Evolutionary conservation across 169 alveolate genomes (phyloP).

Genomic region (Plasmodium gaboni): DNA sequence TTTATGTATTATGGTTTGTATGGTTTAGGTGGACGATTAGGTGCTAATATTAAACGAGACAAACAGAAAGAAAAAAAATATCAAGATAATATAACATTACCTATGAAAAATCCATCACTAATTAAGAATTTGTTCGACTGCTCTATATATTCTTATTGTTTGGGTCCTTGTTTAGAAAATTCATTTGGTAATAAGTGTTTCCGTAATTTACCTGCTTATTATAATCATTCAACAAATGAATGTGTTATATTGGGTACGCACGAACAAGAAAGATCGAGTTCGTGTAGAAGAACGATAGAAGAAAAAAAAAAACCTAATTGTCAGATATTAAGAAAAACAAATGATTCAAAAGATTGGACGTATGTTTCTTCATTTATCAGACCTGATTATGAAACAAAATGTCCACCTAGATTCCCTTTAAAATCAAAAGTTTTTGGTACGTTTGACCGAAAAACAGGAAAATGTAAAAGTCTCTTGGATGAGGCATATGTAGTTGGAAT

Average conservation of each 20-base stretch:
- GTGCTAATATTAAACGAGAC: constrained; percentile 5
- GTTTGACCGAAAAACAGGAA: constrained; percentile 64
- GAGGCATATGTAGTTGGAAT: neutral
- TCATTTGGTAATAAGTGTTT: constrained; percentile 40
- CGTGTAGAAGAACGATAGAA: constrained; percentile 22
- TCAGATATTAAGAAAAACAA: constrained; percentile 32
- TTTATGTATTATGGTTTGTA: constrained; percentile 49
- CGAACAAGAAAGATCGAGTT: constrained; percentile 41
- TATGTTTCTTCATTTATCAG: constrained; percentile 65
- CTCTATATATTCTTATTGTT: constrained; percentile 57
- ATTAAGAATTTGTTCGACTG: constrained; percentile 60
- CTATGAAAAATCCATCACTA: constrained; percentile 50
- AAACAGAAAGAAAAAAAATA: constrained; percentile 1
- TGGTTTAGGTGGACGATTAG: constrained; percentile 67
- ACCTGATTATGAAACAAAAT: constrained; percentile 75
- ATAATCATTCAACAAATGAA: constrained; percentile 64
- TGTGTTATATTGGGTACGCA: constrained; percentile 72
- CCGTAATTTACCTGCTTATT: constrained; percentile 64
- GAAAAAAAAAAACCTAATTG: constrained; percentile 52
- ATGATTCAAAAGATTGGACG: constrained; percentile 51
- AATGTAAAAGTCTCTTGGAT: constrained; percentile 40
- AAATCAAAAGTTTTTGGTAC: constrained; percentile 54
- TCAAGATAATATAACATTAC: constrained; percentile 30
- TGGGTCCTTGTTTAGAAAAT: constrained; percentile 65
- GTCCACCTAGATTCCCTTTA: constrained; percentile 71